Conservation (phyloP, 257 asterid species). For the Handroanthus guayacan region DNA sequence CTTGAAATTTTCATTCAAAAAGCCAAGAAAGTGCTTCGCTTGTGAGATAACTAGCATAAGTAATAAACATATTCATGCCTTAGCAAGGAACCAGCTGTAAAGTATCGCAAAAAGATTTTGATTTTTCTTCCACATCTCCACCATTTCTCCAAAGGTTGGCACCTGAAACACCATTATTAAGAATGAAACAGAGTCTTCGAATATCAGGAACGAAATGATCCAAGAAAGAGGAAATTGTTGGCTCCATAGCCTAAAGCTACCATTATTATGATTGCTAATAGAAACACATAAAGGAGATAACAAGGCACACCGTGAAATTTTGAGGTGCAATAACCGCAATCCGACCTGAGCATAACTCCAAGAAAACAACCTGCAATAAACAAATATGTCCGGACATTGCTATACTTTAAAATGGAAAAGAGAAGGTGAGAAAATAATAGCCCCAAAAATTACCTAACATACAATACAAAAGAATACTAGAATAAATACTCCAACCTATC, state of each 20-base stretch:
- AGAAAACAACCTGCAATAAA: conserved; percentile 72
- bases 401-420: conserved; percentile 1
- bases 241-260: conserved; percentile 26
- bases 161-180: conserved; percentile 54
- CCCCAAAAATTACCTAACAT: conserved; percentile 3
- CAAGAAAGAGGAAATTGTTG: neutral
- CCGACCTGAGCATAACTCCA: conserved; percentile 90
- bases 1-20: neutral
- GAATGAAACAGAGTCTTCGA: conserved; percentile 10
- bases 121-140: conserved; percentile 90
- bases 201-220: neutral
- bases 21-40: conserved; percentile 28
- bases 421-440: neutral
- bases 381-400: neutral
- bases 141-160: conserved; percentile 83
- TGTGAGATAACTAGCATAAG: conserved; percentile 19
- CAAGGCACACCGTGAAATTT: conserved; percentile 62
- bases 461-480: conserved; percentile 24
- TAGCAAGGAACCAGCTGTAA: conserved; percentile 95
- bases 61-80: conserved; percentile 56
- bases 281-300: conserved; percentile 26
- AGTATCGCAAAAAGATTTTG: conserved; percentile 82
- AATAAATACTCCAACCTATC: conserved; percentile 24
- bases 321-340: conserved; percentile 75
- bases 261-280: conserved; percentile 1